Evolutionary conservation across 2,329 filamentous ascomycete species (phyloP).

Genomic region (Dothistroma septosporum): DNA sequence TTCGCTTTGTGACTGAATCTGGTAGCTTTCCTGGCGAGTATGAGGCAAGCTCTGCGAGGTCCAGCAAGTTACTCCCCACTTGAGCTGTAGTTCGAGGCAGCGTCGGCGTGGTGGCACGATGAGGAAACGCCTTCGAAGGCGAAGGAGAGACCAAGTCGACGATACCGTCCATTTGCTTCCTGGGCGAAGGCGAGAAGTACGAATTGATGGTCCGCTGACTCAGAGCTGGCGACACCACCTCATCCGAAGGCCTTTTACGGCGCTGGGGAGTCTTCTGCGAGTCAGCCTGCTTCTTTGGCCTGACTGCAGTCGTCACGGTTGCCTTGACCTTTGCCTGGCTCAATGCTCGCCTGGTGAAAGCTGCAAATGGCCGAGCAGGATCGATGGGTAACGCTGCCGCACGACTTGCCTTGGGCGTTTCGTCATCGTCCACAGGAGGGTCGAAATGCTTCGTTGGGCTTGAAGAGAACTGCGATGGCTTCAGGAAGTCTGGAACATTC

Average conservation of each 20-base stretch:
- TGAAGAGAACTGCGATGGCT: constrained; percentile 10
- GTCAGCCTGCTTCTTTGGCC: constrained; percentile 4
- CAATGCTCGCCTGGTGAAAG: constrained; percentile 1
- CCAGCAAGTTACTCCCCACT: constrained; percentile 11
- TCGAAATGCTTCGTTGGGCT: not conserved
- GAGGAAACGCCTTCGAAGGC: constrained; percentile 14
- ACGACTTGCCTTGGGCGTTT: constrained; percentile 12
- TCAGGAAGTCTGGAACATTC: constrained; percentile 9
- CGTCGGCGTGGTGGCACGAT: constrained; percentile 16
- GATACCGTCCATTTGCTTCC: constrained; percentile 23
- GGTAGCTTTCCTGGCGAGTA: constrained; percentile 22
- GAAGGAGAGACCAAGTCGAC: constrained; percentile 33
- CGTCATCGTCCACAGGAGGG: constrained; percentile 13
- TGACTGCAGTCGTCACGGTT: not conserved
- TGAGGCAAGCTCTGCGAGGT: not conserved
- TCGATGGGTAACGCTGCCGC: not conserved
- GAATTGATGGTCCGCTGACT: constrained; percentile 27
- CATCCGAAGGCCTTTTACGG: constrained; percentile 29
- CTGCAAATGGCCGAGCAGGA: not conserved
- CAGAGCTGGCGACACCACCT: constrained; percentile 23
- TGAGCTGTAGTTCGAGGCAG: constrained; percentile 12
- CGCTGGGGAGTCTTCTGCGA: constrained; percentile 23
- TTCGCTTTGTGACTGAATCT: constrained; percentile 32
- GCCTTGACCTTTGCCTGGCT: not conserved
- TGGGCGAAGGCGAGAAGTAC: constrained; percentile 29